Base-by-base conservation (phyloP, 805 yeast species). In the Teunomyces gatunensis region DNA sequence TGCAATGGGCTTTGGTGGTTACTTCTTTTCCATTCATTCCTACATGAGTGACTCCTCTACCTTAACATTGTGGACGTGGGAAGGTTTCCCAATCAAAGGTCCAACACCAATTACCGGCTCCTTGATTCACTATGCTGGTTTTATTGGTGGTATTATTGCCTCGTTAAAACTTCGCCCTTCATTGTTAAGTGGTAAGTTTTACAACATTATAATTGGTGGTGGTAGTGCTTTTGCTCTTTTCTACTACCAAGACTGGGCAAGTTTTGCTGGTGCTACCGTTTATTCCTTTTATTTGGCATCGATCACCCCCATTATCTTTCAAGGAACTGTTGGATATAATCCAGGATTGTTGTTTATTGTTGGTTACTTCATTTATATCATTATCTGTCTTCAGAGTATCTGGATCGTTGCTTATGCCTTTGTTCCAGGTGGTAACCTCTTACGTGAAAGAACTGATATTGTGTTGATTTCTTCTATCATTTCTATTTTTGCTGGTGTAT, bases 341-440 rank as follows among this genome's bases (percentile, higher is more conserved):
- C 81, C 87, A 21, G 84, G 85, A 2, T 56, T 76, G 18, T 64
- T 81, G 1, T 81, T 83, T 57, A 66, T 74, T 3, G 48, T 78
- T 2, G 77, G 80, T 0, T 78, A 79, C 47, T 59, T 82, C 5
- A 54, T 80, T 39, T 69, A 78, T 52, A 71, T 83, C 44, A 42
- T 85, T 3, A 62, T 88, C 32, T 75, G 85, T 21, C 74, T 94
- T 51, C 95, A 87, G 4, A 92, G 90, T 65, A 96, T 92, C 44
- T 92, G 98, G 98, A 85, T 87, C 37, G 98, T 94, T 40, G 99
- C 99, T 0, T 94, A 94, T 66, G 98, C 99, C 0, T 94, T 94
- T 70, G 99, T 94, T 41, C 99, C 99, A 9, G 91, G 89, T 50
- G 99, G 99, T 6, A 84, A 85, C 62, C 51, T 87, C 18, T 73